Evolutionary conservation across 176 grass and related monocot genomes (phyloP).

Genomic region (Urochloa ruziziensis): DNA sequence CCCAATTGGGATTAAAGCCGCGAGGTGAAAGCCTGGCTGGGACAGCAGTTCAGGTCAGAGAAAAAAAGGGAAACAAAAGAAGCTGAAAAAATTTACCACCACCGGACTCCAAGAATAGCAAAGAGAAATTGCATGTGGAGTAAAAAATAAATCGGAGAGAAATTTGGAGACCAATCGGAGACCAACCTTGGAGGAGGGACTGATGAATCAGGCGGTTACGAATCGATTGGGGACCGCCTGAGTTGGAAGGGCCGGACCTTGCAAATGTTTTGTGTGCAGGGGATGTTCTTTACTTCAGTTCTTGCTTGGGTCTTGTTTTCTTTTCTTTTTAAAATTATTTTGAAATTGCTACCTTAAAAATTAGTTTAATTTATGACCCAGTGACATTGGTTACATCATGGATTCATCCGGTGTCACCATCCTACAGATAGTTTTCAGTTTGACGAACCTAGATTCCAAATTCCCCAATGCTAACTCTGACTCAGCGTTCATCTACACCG

Average conservation of each 20-base stretch:
- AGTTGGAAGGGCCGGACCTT: constrained; percentile 14
- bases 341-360: constrained; percentile 7
- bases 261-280: constrained; percentile 26
- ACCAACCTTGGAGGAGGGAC: constrained; percentile 47
- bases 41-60: constrained; percentile 47
- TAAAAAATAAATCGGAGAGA: constrained; percentile 8
- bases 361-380: background rate
- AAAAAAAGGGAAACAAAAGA: constrained; percentile 26
- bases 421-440: constrained; percentile 12
- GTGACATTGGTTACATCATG: background rate
- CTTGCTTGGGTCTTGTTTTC: background rate
- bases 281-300: constrained; percentile 35
- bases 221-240: constrained; percentile 21
- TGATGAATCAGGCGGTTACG: constrained; percentile 48
- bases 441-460: constrained; percentile 6
- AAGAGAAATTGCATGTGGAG: constrained; percentile 19
- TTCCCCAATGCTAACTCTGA: background rate
- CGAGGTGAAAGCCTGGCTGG: constrained; percentile 42
- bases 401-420: constrained; percentile 5
- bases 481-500: constrained; percentile 3
- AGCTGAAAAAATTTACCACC: constrained; percentile 29
- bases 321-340: background rate
- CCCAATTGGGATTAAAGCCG: constrained; percentile 55
- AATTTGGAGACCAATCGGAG: constrained; percentile 39
- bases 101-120: constrained; percentile 52